Evolutionary conservation across 1,139 yeast genomes (phyloP).

Genomic region (Yamadazyma dushanensis): DNA sequence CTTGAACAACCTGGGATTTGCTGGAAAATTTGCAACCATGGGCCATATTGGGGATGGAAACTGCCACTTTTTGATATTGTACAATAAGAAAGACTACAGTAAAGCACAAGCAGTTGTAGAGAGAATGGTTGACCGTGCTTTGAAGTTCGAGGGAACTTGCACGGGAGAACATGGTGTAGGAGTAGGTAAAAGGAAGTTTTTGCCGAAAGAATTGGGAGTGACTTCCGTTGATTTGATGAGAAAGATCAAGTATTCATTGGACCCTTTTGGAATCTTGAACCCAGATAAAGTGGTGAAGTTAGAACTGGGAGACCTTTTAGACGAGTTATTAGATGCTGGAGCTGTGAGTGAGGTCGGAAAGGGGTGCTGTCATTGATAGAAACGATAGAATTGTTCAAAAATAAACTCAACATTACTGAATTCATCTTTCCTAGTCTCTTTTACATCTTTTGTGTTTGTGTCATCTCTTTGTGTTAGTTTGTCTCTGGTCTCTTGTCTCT

Average conservation of each 20-base stretch:
- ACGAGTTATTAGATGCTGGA: conserved; percentile 28
- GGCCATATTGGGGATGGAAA: conserved; percentile 70
- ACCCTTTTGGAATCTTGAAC: conserved; percentile 42
- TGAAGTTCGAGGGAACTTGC: conserved; percentile 45
- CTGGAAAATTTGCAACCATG: conserved; percentile 45
- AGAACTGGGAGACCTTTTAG: conserved; percentile 39
- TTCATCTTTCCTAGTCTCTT: too few species aligned
- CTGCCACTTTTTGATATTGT: conserved; percentile 54
- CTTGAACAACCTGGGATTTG: conserved; percentile 40
- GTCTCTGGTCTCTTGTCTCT: not conserved
- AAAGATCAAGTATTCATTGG: conserved; percentile 39
- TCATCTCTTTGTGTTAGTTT: not conserved
- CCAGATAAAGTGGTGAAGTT: conserved; percentile 45
- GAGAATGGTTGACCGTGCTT: conserved; percentile 50
- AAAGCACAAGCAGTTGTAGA: conserved; percentile 42
- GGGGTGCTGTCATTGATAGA: conserved; percentile 6
- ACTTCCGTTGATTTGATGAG: conserved; percentile 45
- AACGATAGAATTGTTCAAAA: not conserved
- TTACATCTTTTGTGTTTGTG: too few species aligned
- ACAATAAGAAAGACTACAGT: conserved; percentile 43
- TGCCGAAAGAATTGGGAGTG: conserved; percentile 37
- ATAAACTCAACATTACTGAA: too few species aligned
- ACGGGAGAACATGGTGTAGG: conserved; percentile 54
- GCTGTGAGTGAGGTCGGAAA: conserved; percentile 11
- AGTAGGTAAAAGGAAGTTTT: conserved; percentile 42